Base-by-base conservation (phyloP, 306 rosid genomes). In the Cicer cuneatum region DNA sequence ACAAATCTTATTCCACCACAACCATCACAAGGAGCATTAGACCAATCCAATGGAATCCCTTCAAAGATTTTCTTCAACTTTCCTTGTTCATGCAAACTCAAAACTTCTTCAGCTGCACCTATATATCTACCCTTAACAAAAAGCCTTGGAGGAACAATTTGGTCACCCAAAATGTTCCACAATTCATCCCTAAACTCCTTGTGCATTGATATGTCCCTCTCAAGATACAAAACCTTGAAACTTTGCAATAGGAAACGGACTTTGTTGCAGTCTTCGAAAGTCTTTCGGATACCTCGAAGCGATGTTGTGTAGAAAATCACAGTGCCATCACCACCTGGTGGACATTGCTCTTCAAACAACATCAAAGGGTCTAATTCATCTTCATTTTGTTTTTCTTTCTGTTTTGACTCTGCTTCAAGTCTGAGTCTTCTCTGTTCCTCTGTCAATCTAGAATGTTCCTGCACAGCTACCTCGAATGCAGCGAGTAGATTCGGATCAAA, bases 181-280 rank as follows among this genome's bases (percentile, higher is more conserved):
- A 94, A 12, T 67, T 92, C 97, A 42, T 89, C 95, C 73, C 86
- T 87, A 67, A 79, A 94, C 52, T 86, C 94, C 69, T 53, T 83
- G 80, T 94, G 90, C 91, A 94, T 92, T 33, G 97, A 94, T 4
- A 90, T 77, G 35, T 94, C 99, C 5, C 93, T 65, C 89, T 94
- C 99, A 49, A 51, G 65, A 71, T 84, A 92, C 58, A 75, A 24
- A 19, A 94, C 89, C 73, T 85, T 85, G 54, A 90, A 92, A 66
- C 95, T 94, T 59, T 94, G 90, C 0, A 94, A 75, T 0, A 90
- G 86, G 75, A 90, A 94, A 0, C 99, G 87, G 9, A 92, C 71
- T 78, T 85, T 90, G 77, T 69, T 84, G 87, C 99, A 94, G 6
- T 90, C 87, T 29, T 94, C 99, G 15, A 90, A 92, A 0, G 99